Evolutionary conservation across 306 rosid species (phyloP).

Genomic region (Cicer cuneatum): DNA sequence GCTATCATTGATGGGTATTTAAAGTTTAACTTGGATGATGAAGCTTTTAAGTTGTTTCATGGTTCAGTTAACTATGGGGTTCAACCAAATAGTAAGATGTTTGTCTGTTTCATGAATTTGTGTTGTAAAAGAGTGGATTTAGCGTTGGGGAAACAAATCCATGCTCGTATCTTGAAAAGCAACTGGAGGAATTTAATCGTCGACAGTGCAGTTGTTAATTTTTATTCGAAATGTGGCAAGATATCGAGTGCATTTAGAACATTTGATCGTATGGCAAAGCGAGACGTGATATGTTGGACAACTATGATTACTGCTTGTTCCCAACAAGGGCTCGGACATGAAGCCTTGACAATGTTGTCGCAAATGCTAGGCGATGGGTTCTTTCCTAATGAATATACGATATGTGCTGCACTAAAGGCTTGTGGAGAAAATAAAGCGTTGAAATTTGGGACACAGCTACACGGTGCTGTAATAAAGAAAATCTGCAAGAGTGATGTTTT

Average conservation of each 20-base stretch:
- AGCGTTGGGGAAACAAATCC: constrained; percentile 77
- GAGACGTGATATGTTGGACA: constrained; percentile 87
- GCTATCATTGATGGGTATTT: constrained; percentile 81
- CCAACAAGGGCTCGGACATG: constrained; percentile 71
- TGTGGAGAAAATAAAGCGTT: constrained; percentile 71
- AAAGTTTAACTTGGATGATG: constrained; percentile 61
- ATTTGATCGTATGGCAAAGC: constrained; percentile 66
- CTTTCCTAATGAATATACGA: constrained; percentile 79
- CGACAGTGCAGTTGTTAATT: constrained; percentile 67
- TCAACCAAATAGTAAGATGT: constrained; percentile 70
- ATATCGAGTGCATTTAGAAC: constrained; percentile 61
- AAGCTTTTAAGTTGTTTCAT: constrained; percentile 66
- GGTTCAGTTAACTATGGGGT: constrained; percentile 57
- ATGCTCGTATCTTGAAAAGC: constrained; percentile 71
- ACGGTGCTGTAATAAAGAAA: constrained; percentile 72
- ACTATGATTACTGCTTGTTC: constrained; percentile 90
- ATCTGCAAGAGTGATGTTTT: constrained; percentile 71
- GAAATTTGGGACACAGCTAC: constrained; percentile 76
- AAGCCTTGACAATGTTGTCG: constrained; percentile 63
- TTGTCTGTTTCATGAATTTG: constrained; percentile 77
- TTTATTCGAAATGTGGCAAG: constrained; percentile 75
- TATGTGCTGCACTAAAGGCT: constrained; percentile 83
- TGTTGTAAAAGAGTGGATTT: constrained; percentile 65
- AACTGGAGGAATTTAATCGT: constrained; percentile 73
- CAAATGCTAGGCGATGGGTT: constrained; percentile 68